Base-by-base conservation (phyloP, 2,329 filamentous ascomycete species). In the Zymoseptoria pseudotritici region DNA sequence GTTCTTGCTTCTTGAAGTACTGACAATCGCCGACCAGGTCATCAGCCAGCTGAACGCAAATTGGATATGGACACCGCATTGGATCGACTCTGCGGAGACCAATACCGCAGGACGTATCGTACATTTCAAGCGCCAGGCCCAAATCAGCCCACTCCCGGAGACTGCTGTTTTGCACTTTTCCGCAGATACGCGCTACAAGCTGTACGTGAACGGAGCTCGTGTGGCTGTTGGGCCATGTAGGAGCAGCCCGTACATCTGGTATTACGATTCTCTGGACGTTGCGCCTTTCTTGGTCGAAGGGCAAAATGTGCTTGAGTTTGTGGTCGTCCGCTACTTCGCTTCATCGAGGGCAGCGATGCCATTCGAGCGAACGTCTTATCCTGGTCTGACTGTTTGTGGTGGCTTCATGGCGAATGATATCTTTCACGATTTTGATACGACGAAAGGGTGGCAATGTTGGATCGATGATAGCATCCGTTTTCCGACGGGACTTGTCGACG, bases 141-240 rank as follows among this genome's bases (percentile, higher is more conserved):
- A 58, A 26, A 61, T 74, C 4, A 11, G 54, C 1, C 24, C 61
- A 2, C 2, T 11, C 4, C 67, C 71, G 4, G 58, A 13, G 0
- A n/a, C 26, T 9, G 62, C 72, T 11, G 22, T 68, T 4, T 50
- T 76, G 10, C 65, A 70, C 57, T 69, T 73, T 61, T 72, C 75
- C 0, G 76, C 76, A 5, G 76, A 79, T 46, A 79, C 77, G 4
- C 69, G 75, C 8, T 79, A 78, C 66, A 78, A 78, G 56, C 66
- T 78, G 2, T 69, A 67, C 26, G 68, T 79, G 50, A 79, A 79
- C 66, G 70, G 71, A 2, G 54, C n/a, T 0, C 68, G 71, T 9
- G 67, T 76, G 13, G 68, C 72, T 2, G 69, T 74, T 2, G 77
- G 77, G 1, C 76, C 76, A 2, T 66, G 70, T 1, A 69, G 74